Evolutionary conservation across 1,284 basidiomycete genomes (phyloP).

Genomic region (Singerocomus inundabilis): DNA sequence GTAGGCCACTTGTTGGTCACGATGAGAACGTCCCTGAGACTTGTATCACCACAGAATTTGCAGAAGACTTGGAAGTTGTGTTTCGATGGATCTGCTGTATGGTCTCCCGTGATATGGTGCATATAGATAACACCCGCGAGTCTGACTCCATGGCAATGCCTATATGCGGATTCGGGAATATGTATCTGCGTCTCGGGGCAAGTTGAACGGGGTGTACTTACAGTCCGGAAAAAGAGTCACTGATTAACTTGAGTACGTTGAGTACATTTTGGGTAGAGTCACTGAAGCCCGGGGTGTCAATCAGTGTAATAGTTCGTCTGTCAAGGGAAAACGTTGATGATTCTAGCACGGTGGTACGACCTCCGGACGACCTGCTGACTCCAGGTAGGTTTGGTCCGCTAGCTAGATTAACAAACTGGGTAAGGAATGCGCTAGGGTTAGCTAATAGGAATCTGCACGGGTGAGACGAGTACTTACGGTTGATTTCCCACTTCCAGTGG

Average conservation of each 20-base stretch:
- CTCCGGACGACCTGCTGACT: constrained; percentile 16
- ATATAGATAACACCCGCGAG: constrained; percentile 52
- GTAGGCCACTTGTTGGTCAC: constrained; percentile 45
- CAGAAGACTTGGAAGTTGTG: constrained; percentile 47
- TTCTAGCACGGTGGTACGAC: constrained; percentile 25
- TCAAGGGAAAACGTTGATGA: constrained; percentile 25
- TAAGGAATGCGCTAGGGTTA: constrained; percentile 1
- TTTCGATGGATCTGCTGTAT: constrained; percentile 42
- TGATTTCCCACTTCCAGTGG: constrained; percentile 42
- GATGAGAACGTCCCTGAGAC: constrained; percentile 44
- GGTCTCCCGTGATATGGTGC: constrained; percentile 47
- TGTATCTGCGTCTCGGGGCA: background rate
- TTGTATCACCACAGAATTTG: constrained; percentile 46
- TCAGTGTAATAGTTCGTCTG: constrained; percentile 26
- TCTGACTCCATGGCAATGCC: constrained; percentile 34
- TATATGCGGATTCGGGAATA: constrained; percentile 10
- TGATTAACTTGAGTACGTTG: constrained; percentile 33
- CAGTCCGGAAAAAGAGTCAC: constrained; percentile 27
- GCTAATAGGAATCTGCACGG: background rate
- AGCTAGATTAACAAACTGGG: constrained; percentile 34
- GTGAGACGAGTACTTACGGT: constrained; percentile 28
- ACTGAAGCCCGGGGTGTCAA: constrained; percentile 41
- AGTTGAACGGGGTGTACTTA: constrained; percentile 10
- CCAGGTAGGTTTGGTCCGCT: constrained; percentile 28
- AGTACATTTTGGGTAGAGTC: constrained; percentile 31